These are phyloP conservation scores for Clonostachys solani DNA, from an alignment of 2,329 filamentous ascomycete species.

Conservation along the genomic window DNA sequence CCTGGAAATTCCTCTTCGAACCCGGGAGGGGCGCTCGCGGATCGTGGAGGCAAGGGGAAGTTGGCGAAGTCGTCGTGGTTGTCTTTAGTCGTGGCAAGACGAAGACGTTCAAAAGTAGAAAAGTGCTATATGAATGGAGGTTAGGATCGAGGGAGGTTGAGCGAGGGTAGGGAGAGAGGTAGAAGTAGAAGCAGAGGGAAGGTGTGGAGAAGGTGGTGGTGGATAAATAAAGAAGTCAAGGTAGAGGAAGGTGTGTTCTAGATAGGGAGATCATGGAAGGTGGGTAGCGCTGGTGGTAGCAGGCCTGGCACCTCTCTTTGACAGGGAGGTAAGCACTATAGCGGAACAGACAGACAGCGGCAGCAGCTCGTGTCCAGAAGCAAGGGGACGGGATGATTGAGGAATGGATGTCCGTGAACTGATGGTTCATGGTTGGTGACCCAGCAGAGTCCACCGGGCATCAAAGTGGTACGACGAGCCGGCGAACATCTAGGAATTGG, in stretches of 20 bases:
- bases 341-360: too few relatives aligned
- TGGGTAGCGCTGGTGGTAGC: background rate
- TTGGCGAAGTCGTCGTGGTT: background rate
- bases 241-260: background rate
- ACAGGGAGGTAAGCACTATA: too few relatives aligned
- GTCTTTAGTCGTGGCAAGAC: background rate
- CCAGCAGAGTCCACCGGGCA: too few relatives aligned
- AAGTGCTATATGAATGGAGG: constrained; percentile 1
- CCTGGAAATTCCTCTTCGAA: background rate
- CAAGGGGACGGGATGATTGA: too few relatives aligned
- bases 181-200: background rate
- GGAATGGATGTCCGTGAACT: too few relatives aligned
- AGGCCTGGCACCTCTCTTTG: too few relatives aligned
- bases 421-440: too few relatives aligned
- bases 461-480: too few relatives aligned
- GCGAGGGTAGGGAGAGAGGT: background rate
- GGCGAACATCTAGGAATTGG: background rate
- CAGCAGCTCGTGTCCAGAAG: too few relatives aligned
- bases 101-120: background rate
- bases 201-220: background rate
- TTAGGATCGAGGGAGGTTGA: background rate
- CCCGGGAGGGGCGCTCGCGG: background rate
- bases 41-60: background rate
- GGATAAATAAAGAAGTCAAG: background rate
- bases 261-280: background rate